A percentile compares a stretch with the other conserved stretches of the same genome.
These are phyloP conservation scores for Ganoderma lingzhi DNA, from an alignment of 1,284 basidiomycete species.

Conservation along the genomic window DNA sequence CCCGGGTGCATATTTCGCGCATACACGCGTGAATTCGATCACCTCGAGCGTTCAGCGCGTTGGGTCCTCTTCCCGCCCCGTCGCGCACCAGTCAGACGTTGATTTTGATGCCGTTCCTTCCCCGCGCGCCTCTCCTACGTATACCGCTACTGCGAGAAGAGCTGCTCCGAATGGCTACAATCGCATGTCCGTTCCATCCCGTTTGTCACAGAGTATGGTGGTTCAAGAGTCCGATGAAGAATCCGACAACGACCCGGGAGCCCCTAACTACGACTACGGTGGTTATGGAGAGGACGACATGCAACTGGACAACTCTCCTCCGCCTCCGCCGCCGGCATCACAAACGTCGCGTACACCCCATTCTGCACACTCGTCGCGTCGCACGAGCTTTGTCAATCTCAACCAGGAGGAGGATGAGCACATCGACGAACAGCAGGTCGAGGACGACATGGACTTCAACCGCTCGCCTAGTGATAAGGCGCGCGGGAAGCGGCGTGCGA, in stretches of 20 bases:
- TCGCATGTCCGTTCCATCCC: slow-evolving; percentile 55
- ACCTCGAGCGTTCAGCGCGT: slow-evolving; percentile 55
- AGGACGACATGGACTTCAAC: slow-evolving; percentile 35
- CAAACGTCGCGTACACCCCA: slow-evolving; percentile 15
- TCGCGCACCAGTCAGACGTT: slow-evolving; percentile 60
- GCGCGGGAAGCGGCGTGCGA: slow-evolving; percentile 46
- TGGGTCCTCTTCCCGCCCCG: slow-evolving; percentile 58
- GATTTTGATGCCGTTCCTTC: slow-evolving; percentile 77
- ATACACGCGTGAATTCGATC: slow-evolving; percentile 54
- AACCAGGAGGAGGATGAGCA: slow-evolving; percentile 52
- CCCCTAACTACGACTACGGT: slow-evolving; percentile 36
- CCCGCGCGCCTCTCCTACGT: slow-evolving; percentile 42
- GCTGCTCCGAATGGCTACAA: slow-evolving; percentile 40
- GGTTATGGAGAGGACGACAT: slow-evolving; percentile 36
- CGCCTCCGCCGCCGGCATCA: slow-evolving; percentile 8
- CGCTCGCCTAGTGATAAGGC: slow-evolving; percentile 39
- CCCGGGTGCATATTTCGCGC: slow-evolving; percentile 64
- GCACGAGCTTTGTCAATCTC: slow-evolving; percentile 56
- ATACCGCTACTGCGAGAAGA: slow-evolving; percentile 45
- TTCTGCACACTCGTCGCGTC: slow-evolving; percentile 39
- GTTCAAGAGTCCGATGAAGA: slow-evolving; percentile 41
- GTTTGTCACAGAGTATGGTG: slow-evolving; percentile 48
- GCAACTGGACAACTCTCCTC: slow-evolving; percentile 29
- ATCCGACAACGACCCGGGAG: slow-evolving; percentile 31
- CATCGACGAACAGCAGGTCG: slow-evolving; percentile 45